A percentile compares a stretch with the other conserved stretches of the same genome.
phyloP scores from a whole-genome alignment of 2,329 filamentous ascomycete species.

The Rhynchosporium secalis region DNA sequence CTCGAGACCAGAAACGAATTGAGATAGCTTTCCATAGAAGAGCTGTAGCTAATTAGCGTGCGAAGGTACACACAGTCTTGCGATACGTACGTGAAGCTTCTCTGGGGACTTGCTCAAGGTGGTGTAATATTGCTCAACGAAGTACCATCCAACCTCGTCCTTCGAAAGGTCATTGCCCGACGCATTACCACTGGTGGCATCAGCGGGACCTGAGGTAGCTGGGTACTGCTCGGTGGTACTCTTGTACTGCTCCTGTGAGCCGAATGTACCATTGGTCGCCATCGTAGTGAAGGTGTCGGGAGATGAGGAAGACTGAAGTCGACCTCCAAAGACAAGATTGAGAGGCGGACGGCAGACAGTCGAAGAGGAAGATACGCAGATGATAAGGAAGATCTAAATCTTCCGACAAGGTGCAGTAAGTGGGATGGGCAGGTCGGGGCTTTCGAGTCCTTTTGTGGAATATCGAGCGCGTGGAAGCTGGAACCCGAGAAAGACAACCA shows the following conservation, averaged over 20 bases:
- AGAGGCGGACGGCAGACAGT: conserved; percentile 14
- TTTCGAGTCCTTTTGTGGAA: conserved; percentile 36
- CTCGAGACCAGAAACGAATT: conserved; percentile 90
- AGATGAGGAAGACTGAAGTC: conserved; percentile 31
- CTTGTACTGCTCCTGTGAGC: conserved; percentile 41
- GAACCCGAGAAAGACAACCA: conserved; percentile 18
- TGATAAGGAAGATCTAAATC: conserved; percentile 8
- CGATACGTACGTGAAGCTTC: conserved; percentile 72
- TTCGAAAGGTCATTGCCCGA: conserved; percentile 61
- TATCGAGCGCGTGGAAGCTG: conserved; percentile 33
- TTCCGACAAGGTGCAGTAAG: conserved; percentile 7
- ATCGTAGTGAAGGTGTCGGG: conserved; percentile 28
- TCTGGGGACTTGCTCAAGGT: conserved; percentile 92
- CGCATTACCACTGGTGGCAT: conserved; percentile 37
- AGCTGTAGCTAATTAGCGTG: conserved; percentile 51
- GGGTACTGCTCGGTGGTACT: conserved; percentile 38
- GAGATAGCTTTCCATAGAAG: conserved; percentile 95
- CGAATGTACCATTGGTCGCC: conserved; percentile 41
- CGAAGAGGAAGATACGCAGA: conserved; percentile 23
- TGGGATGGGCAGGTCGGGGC: conserved; percentile 7
- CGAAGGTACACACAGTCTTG: neutral
- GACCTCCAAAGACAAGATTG: conserved; percentile 27
- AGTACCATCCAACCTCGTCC: conserved; percentile 98
- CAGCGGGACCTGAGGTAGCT: conserved; percentile 37
- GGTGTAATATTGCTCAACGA: conserved; percentile 99